phyloP scores from a whole-genome alignment of 1,284 basidiomycete species.

The Trametes pubescens region DNA sequence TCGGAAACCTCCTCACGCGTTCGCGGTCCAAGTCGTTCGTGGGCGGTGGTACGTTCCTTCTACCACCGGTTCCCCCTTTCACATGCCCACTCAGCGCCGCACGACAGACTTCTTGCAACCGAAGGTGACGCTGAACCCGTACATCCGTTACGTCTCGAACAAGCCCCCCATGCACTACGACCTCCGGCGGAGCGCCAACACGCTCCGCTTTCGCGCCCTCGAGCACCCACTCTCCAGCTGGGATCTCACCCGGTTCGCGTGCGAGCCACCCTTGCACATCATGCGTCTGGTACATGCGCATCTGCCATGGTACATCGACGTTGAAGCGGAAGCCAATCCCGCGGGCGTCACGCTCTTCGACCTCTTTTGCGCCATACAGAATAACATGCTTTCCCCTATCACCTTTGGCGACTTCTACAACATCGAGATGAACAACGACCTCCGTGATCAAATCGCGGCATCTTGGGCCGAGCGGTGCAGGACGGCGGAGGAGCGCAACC shows the following conservation, averaged over 20 bases:
- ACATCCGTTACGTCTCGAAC: conserved; percentile 44
- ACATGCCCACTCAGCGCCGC: not conserved
- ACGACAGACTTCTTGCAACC: conserved; percentile 13
- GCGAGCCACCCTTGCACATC: conserved; percentile 52
- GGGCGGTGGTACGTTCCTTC: conserved; percentile 30
- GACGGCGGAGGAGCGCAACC: conserved; percentile 33
- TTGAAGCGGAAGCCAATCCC: conserved; percentile 47
- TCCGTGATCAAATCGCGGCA: conserved; percentile 35
- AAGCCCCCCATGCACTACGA: conserved; percentile 45
- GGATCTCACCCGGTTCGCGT: conserved; percentile 55
- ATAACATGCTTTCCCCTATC: conserved; percentile 39
- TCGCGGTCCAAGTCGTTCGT: conserved; percentile 34
- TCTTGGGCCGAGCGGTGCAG: conserved; percentile 38
- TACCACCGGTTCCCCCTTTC: not conserved
- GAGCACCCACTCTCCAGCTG: conserved; percentile 42
- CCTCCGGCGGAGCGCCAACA: conserved; percentile 44
- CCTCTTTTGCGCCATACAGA: conserved; percentile 52
- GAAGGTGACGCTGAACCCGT: conserved; percentile 43
- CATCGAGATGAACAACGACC: conserved; percentile 41
- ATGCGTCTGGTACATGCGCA: conserved; percentile 59
- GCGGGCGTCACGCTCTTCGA: conserved; percentile 65
- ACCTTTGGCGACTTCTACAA: conserved; percentile 42
- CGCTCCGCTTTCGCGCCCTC: conserved; percentile 52
- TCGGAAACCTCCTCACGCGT: conserved; percentile 38
- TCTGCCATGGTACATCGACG: conserved; percentile 67